These are phyloP conservation scores for Alternaria incomplexa DNA, from an alignment of 2,329 filamentous ascomycete species.

Conservation along the genomic window DNA sequence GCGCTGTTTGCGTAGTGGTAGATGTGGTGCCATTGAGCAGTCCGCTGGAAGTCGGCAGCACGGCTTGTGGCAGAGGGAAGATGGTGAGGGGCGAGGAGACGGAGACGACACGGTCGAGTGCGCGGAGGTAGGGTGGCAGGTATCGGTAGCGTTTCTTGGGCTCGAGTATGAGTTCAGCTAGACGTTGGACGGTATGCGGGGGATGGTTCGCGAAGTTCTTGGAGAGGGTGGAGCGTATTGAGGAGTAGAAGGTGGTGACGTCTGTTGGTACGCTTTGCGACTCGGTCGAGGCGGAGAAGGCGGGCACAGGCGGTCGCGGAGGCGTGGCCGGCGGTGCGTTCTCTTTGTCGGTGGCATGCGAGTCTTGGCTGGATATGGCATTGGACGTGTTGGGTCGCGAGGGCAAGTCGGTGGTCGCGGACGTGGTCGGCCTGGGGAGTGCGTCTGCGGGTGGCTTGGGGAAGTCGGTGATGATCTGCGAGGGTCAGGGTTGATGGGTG, in stretches of 20 bases:
- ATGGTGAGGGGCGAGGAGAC: slow-evolving; percentile 82
- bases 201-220: slow-evolving; percentile 75
- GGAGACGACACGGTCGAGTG: slow-evolving; percentile 86
- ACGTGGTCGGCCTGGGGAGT: slow-evolving; percentile 51
- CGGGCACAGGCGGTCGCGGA: slow-evolving; percentile 50
- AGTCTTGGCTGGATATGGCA: slow-evolving; percentile 45
- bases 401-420: slow-evolving; percentile 38
- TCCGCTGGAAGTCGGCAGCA: slow-evolving; percentile 56
- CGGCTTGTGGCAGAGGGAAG: slow-evolving; percentile 79
- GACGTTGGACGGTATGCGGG: slow-evolving; percentile 90
- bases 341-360: slow-evolving; percentile 72
- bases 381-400: slow-evolving; percentile 26
- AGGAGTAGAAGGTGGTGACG: slow-evolving; percentile 39
- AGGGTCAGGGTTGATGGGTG: neutral
- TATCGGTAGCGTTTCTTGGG: slow-evolving; percentile 82
- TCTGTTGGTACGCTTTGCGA: slow-evolving; percentile 37
- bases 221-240: slow-evolving; percentile 60
- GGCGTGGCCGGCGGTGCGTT: slow-evolving; percentile 61
- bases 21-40: slow-evolving; percentile 67
- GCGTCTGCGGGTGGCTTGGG: slow-evolving; percentile 63
- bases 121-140: slow-evolving; percentile 84
- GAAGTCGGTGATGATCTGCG: slow-evolving; percentile 78
- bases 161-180: slow-evolving; percentile 81
- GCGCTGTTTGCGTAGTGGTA: slow-evolving; percentile 46
- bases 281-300: slow-evolving; percentile 48